Evolutionary conservation across 139 green algal species (phyloP).

Genomic region (Haematococcus lacustris): DNA sequence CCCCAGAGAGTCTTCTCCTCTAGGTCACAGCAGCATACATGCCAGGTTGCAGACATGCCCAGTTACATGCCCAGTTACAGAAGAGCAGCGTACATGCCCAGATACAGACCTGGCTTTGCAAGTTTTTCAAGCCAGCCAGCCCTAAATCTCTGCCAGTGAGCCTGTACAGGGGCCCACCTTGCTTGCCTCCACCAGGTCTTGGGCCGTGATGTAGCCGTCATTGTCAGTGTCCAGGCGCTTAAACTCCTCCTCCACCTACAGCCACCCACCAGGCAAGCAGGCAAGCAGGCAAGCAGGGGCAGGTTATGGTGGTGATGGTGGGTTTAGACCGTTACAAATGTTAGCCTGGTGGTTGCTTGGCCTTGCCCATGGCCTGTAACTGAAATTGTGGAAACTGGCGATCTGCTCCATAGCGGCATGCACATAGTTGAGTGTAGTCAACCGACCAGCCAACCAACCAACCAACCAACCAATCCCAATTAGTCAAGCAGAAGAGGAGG

Average conservation of each 20-base stretch:
- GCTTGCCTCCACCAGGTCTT: slow-evolving; percentile 22
- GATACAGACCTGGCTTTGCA: too few species aligned
- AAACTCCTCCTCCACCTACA: slow-evolving; percentile 24
- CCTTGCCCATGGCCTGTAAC: too few species aligned
- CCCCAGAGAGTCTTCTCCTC: too few species aligned
- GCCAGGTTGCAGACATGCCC: too few species aligned
- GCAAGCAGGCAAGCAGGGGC: background rate
- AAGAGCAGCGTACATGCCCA: too few species aligned
- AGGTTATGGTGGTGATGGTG: background rate
- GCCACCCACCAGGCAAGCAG: background rate
- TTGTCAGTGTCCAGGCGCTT: slow-evolving; percentile 19
- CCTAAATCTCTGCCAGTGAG: too few species aligned
- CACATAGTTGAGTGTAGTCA: background rate
- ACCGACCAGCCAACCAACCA: too few species aligned
- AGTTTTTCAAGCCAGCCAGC: too few species aligned
- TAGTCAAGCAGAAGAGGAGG: too few species aligned
- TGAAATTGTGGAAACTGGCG: background rate
- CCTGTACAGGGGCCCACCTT: background rate
- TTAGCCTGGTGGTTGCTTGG: background rate
- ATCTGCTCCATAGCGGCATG: background rate
- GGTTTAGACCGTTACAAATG: background rate
- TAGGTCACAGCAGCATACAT: too few species aligned
- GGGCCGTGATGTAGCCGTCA: slow-evolving; percentile 17
- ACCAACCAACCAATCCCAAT: too few species aligned
- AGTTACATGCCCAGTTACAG: too few species aligned